phyloP scores from a whole-genome alignment of 140 eudicot genomes.

The Erigeron philadelphicus region DNA sequence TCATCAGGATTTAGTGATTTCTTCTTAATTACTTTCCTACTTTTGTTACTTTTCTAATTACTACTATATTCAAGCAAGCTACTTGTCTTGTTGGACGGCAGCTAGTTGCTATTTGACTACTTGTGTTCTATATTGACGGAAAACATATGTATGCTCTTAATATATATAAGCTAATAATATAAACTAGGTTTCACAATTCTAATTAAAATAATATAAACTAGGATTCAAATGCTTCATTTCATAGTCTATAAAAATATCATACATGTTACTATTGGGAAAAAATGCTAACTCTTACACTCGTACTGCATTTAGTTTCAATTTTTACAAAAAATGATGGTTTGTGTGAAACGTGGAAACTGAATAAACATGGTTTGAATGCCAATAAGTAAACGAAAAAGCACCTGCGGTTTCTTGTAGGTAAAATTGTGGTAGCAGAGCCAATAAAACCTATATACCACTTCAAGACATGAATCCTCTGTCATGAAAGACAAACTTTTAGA shows the following conservation, averaged over 20 bases:
- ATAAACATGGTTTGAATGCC: not conserved
- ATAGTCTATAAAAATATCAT: not conserved
- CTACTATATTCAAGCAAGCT: no score
- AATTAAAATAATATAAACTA: no score
- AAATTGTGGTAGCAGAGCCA: constrained; percentile 95
- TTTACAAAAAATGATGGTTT: not conserved
- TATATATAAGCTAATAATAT: no score
- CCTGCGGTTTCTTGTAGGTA: constrained; percentile 81
- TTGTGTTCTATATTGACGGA: no score
- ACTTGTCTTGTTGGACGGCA: no score
- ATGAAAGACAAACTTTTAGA: constrained; percentile 2
- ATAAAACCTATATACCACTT: constrained; percentile 90
- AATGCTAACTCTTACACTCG: not conserved
- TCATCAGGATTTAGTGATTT: no score
- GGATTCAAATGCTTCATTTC: no score
- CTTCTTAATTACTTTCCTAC: no score
- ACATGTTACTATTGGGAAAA: not conserved
- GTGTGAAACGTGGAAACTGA: not conserved
- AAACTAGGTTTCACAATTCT: no score
- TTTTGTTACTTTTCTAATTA: no score
- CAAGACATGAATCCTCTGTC: constrained; percentile 78
- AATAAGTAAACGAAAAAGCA: constrained; percentile 15
- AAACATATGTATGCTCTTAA: no score
- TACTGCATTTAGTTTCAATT: not conserved
- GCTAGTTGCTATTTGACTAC: no score